Base-by-base conservation (phyloP, 768 basidiomycete genomes). In the Cystobasidium onofrii region DNA sequence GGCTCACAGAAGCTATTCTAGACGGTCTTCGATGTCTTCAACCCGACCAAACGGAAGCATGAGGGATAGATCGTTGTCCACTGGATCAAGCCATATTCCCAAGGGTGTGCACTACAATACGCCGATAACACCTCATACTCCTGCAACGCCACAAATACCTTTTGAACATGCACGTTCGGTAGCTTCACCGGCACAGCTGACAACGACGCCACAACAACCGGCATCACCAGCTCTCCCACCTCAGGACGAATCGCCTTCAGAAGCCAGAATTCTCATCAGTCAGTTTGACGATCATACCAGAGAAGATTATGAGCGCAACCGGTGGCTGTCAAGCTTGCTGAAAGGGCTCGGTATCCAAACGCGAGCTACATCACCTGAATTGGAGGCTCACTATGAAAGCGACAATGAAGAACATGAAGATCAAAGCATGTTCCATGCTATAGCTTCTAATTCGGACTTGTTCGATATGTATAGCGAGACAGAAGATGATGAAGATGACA, bases 261-360 rank as follows among this genome's bases (percentile, higher is more conserved):
- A 33, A n/a, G 23, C 55, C 55, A n/a, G 12, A 20, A 6, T 20
- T 9, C 62, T 63, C 12, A 41, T 63, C 23, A 20, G 33, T 27
- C 62, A 63, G 33, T 41, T 33, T 17, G 62, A 63, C 33, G 62
- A 41, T 23, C 50, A 70, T 12, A 25, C 29, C 29, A 29, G 29
- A 31, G 67, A 74, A 36, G 71, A 74, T 31, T 74, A 20, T 29
- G 71, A 73, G 41, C 65, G 73, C 1, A 60, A 75, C 39, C 23
- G 74, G 12, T 29, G 65, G 7, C 41, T 75, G 9, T 75, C 74
- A 3, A 75, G 74, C 57, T 43, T 75, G 54, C 46, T 75, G 25
- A 50, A 39, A 20, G 72, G 71, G 3, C 54, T 75, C 9, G 74
- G 71, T n/a, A 55, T 75, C 15, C 46, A 74, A 3, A 55, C n/a